Evolutionary conservation across 768 basidiomycete genomes (phyloP), one percentile per base, ranked within the genome.

Genomic region (Boletus reticuloceps): DNA sequence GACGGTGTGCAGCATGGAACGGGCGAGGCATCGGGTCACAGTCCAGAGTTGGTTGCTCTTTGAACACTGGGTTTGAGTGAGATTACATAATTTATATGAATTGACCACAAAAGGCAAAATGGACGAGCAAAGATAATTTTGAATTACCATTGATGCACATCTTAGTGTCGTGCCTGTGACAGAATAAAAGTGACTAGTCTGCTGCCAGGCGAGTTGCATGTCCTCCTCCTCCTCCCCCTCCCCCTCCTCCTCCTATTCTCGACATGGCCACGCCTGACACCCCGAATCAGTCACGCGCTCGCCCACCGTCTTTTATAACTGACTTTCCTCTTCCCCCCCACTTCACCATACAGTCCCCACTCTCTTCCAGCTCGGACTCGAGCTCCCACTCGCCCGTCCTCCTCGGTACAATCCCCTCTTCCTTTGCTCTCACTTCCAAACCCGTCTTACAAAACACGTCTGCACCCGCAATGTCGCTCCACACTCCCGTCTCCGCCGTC

Each of bases 141-240:
- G 61, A 58, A 67, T 71, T 60, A 31, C n/a, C 10, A 51, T 70
- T 64, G 58, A 58, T 57, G 58, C 6, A 19, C 49, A 37, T 38
- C 56, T 22, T 56, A 54, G 56, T 22, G 4, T 55, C 38, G 71
- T 71, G 65, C 70, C 71, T 73, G 70, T 71, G 71, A 73, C 71
- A 66, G 58, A 71, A 68, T 68, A 64, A 55, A 71, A 64, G 59
- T 65, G 63, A 69, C 67, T 47, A 9, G 4, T 5, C 40, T 45
- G 6, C 32, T 55, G 49, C 56, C 56, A 55, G 53, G 48, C 52
- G 47, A 55, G 57, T 59, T 60, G 63, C 63, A 67, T 64, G 56
- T 62, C 56, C 60, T 59, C 54, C 19, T 58, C 60, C 46, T 54
- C 54, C 53, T 32, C 53, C 25, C 47, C 51, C 19, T 34, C 29